Base-by-base conservation (phyloP, 2,329 filamentous ascomycete species). In the Fulvia fulva region DNA sequence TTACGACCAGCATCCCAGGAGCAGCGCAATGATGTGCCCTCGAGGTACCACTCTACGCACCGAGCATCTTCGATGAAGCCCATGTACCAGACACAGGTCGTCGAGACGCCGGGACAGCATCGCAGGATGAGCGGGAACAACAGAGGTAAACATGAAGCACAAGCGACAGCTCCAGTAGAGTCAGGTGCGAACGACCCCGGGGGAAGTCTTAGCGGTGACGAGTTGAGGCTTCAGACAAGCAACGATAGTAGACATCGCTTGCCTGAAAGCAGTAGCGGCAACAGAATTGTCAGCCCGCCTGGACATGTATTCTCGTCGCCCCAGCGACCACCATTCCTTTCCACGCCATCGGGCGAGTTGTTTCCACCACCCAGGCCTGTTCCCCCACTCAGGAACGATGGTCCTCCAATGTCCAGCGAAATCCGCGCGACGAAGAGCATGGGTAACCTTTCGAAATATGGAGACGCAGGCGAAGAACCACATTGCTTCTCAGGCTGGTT, bases 401-500 rank as follows among this genome's bases (percentile, higher is more conserved):
- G 68, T 6, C 67, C 70, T 28, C 69, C 70, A 12, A 60, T 60
- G 19, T 70, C 69, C 11, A 63, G 65, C 30, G 62, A 72, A 43
- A 73, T 73, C 50, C 56, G 63, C 16, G 71, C 70, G 8, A 73
- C 70, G 16, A 69, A 64, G 53, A 72, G 68, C 49, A 61, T 62
- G 32, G 62, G 32, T 34, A 55, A 64, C n/a, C 50, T 69, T 44
- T 61, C 65, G 7, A 52, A 45, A 11, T 64, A 67, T 22, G 63
- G 67, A 34, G 63, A 68, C 4, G 60, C 61, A 12, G 52, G 59
- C 4, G 58, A 60, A 25, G 53, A 60, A 3, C 58, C 56, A 14
- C 69, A 70, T 8, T 72, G 71, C 57, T 71, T 73, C 51, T 62
- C 57, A 37, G 70, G 69, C 4, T 54, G 73, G 26, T 74, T 74